Conservation (phyloP, 371 early-diverging fungal genomes). For the Actinomortierella ambigua region DNA sequence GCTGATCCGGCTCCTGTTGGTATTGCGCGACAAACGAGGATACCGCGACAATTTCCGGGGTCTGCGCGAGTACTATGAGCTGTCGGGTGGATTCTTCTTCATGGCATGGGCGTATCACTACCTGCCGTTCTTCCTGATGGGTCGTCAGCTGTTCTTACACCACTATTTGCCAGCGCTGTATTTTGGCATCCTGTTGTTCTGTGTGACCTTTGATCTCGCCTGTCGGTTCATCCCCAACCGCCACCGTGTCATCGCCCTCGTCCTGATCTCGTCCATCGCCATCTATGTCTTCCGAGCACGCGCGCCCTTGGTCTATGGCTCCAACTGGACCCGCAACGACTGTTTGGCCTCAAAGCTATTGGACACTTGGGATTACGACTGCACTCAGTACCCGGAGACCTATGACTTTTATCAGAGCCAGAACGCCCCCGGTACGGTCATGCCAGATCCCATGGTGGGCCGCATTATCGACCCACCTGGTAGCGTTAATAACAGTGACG, state of each 20-base stretch:
- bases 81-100: constrained; percentile 79
- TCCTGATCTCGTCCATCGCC: constrained; percentile 50
- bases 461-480: constrained; percentile 10
- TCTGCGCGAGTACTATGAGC: constrained; percentile 55
- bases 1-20: constrained; percentile 63
- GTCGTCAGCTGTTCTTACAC: constrained; percentile 95
- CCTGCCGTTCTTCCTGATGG: constrained; percentile 94
- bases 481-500: background rate
- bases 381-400: constrained; percentile 38
- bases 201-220: constrained; percentile 75
- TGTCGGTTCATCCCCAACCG: constrained; percentile 63
- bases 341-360: constrained; percentile 81
- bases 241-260: constrained; percentile 56
- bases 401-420: constrained; percentile 5
- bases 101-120: constrained; percentile 93
- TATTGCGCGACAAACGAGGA: constrained; percentile 75
- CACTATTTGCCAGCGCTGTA: constrained; percentile 97
- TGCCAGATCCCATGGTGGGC: background rate
- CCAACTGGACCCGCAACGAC: constrained; percentile 71
- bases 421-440: background rate
- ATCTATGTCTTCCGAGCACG: constrained; percentile 63
- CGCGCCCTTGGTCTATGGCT: constrained; percentile 86
- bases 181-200: constrained; percentile 76
- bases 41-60: constrained; percentile 64
- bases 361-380: constrained; percentile 86